Evolutionary conservation across 345 rosid species (phyloP), one percentile per base, ranked within the genome.

Genomic region (Abelmoschus esculentus): DNA sequence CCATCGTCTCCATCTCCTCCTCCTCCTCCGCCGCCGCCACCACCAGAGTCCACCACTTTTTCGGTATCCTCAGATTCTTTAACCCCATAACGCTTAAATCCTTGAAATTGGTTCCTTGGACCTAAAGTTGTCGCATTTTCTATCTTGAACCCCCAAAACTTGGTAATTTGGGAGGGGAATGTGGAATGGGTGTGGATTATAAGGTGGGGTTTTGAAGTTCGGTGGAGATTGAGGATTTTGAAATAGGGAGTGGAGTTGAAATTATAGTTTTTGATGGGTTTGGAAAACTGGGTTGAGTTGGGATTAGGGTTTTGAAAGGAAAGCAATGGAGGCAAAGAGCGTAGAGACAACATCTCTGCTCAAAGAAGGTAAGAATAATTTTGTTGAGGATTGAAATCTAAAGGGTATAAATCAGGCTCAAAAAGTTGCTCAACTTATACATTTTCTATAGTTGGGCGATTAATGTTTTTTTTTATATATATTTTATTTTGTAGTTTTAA

Each of bases 51-150:
- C 63, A 78, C 71, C 17, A 56, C 86, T 10, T 79, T 47, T 63
- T 80, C 77, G 26, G 84, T 76, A 61, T 81, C 80, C 32, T 87
- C 91, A 11, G 93, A 84, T 78, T 69, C 88, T 54, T 86, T 85
- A 69, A 85, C 46, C 14, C 88, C 85, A 47, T 54, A 72, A 59
- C 83, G 80, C 50, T 29, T 75, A 17, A 68, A 3, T 44, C 73
- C 78, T 47, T 56, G 56, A 55, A 75, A 76, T 70, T 32, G 69
- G 59, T 32, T 60, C 46, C 59, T 47, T 53, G 47, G 70, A 42
- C 58, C 26, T 22, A 22, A 22, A 22, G 26, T 26, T 46, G 66
- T 73, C 6, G 66, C 59, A 0, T 3, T 47, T 61, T 68, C 77
- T 65, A 10, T 73, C n/a, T 59, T 69, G 28, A 67, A 61, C 29